A percentile compares a stretch with the other conserved stretches of the same genome.
phyloP scores from a whole-genome alignment of 495 filamentous ascomycete species.

The Aspergillus baeticus region DNA sequence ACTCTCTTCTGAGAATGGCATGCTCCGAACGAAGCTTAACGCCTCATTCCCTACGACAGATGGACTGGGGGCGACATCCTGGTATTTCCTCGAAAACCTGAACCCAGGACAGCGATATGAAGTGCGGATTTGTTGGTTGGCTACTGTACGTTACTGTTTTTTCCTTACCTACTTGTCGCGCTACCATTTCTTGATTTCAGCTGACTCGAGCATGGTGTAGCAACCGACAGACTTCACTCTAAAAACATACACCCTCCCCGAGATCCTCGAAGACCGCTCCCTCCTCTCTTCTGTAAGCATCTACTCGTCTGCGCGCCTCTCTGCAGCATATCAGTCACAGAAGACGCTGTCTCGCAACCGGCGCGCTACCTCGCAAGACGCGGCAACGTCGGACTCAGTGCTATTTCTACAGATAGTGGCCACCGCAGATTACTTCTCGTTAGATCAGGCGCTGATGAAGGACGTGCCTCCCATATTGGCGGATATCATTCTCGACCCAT shows the following conservation, averaged over 20 bases:
- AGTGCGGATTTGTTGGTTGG: conserved; percentile 90
- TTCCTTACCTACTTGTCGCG: no score
- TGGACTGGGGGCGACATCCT: conserved; percentile 65
- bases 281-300: conserved; percentile 63
- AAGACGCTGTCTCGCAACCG: neutral
- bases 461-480: conserved; percentile 70
- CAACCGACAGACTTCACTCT: conserved; percentile 86
- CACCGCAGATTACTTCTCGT: conserved; percentile 80
- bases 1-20: conserved; percentile 55
- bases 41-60: conserved; percentile 62
- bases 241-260: conserved; percentile 55
- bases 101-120: conserved; percentile 78
- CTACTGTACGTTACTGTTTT: conserved; percentile 63
- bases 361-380: conserved; percentile 7
- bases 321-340: neutral
- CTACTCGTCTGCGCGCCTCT: conserved; percentile 57
- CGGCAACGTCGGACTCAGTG: conserved; percentile 47
- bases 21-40: conserved; percentile 59
- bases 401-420: conserved; percentile 78
- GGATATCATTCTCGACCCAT: conserved; percentile 90
- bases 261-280: conserved; percentile 56
- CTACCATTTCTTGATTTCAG: no score
- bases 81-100: conserved; percentile 82
- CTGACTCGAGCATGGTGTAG: conserved; percentile 43
- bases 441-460: conserved; percentile 71